Evolutionary conservation across 441 rosid genomes (phyloP), one percentile per base, ranked within the genome.

Genomic region (Brassica balearica): DNA sequence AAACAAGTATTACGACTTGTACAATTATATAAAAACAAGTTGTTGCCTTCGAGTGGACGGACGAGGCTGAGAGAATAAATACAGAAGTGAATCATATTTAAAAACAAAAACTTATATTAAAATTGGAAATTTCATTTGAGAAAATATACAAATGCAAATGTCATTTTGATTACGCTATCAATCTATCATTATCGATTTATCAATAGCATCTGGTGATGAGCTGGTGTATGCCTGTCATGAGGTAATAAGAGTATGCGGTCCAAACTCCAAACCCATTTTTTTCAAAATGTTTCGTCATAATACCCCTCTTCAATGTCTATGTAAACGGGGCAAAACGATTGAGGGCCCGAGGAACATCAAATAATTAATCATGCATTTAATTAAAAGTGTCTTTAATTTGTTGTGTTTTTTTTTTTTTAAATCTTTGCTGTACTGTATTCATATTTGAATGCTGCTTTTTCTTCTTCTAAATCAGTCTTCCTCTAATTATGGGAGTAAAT

Each of bases 171-270:
- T 20, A 41, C 12, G 15, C 10, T 20, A 41, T 11, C 56, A 68
- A 51, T 14, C 64, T 36, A 36, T 71, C 70, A 63, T 3, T 64
- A 14, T 69, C 80, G 59, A 4, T 51, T 20, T 22, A 60, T 53
- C 43, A 63, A 32, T 32, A 61, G 20, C 59, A 70, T 11, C 7
- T 5, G 48, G 43, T 36, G 23, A 64, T 77, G 80, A 71, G 80
- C 36, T 71, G 75, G 65, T 71, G 1, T 64, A 55, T 64, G 65
- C 80, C 38, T 34, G 73, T 46, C 61, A 12, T 60, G 68, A 68
- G 36, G 68, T 22, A 61, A 20, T 22, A 61, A 20, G 65, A 63
- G 46, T 63, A 0, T 69, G 41, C 14, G 70, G 80, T 62, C 75
- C 56, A 51, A 76, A 17, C 20, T 59, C 14, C 36, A 27, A 68